These are phyloP conservation scores for Scytalidium sp. DNA, from an alignment of 2,329 filamentous ascomycete species.

Conservation along the genomic window DNA sequence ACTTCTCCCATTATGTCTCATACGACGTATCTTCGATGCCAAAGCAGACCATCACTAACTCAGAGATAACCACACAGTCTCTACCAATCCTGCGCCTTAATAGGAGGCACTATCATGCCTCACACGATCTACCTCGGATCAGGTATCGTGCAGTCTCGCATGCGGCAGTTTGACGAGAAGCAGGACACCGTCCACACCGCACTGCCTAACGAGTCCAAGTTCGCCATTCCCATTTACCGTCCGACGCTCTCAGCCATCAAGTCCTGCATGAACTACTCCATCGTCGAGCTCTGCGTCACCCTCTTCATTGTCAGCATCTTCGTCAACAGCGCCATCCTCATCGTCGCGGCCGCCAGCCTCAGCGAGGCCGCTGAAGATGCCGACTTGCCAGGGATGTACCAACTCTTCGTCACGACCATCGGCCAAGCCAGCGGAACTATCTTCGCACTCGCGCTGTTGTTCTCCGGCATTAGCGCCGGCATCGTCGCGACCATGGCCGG, in stretches of 20 bases:
- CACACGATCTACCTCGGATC: slow-evolving; percentile 56
- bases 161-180: slow-evolving; percentile 43
- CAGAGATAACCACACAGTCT: slow-evolving; percentile 21
- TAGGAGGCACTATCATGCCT: slow-evolving; percentile 56
- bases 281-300: slow-evolving; percentile 33
- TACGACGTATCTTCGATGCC: slow-evolving; percentile 1
- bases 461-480: slow-evolving; percentile 13
- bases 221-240: slow-evolving; percentile 28
- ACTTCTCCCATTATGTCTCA: slow-evolving; percentile 8
- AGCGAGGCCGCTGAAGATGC: slow-evolving; percentile 10
- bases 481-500: slow-evolving; percentile 18
- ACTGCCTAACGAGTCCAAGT: slow-evolving; percentile 6
- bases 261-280: slow-evolving; percentile 35
- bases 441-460: slow-evolving; percentile 17
- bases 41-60: slow-evolving; percentile 25
- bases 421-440: slow-evolving; percentile 14
- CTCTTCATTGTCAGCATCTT: slow-evolving; percentile 40
- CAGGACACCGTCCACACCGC: slow-evolving; percentile 17
- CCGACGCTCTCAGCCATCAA: slow-evolving; percentile 35
- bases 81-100: slow-evolving; percentile 51
- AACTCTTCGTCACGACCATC: slow-evolving; percentile 15
- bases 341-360: slow-evolving; percentile 24
- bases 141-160: slow-evolving; percentile 51
- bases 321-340: slow-evolving; percentile 39
- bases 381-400: slow-evolving; percentile 13